phyloP scores from a whole-genome alignment of 768 basidiomycete genomes.

The Mycena rosella region DNA sequence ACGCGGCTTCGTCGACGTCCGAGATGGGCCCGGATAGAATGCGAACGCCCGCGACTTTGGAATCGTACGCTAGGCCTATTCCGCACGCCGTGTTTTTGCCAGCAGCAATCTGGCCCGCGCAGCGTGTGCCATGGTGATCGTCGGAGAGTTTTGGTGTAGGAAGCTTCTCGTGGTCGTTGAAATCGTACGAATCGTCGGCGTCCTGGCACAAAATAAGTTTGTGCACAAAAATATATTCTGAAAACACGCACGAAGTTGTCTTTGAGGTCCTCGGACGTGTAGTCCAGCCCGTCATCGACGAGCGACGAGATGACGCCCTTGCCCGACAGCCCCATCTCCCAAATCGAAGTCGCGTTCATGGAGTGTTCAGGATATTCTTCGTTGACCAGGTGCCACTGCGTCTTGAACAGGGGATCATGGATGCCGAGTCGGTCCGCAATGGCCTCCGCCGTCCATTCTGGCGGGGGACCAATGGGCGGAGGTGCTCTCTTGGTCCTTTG shows the following conservation, averaged over 20 bases:
- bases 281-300: constrained; percentile 97
- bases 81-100: constrained; percentile 94
- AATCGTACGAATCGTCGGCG: constrained; percentile 91
- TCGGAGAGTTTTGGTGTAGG: constrained; percentile 91
- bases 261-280: constrained; percentile 86
- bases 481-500: constrained; percentile 82
- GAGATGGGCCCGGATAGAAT: constrained; percentile 96
- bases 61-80: constrained; percentile 91
- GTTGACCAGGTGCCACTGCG: constrained; percentile 98
- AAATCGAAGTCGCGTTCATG: constrained; percentile 94
- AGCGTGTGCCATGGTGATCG: constrained; percentile 97
- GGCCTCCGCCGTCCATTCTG: constrained; percentile 54
- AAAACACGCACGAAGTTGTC: constrained; percentile 86
- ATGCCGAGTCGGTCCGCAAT: constrained; percentile 76
- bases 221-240: too few relatives aligned
- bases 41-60: constrained; percentile 93
- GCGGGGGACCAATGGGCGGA: constrained; percentile 62
- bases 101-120: constrained; percentile 97
- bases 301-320: constrained; percentile 82
- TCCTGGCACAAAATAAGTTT: constrained; percentile 72
- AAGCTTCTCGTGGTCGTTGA: constrained; percentile 91
- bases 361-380: constrained; percentile 81
- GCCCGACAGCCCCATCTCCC: constrained; percentile 91
- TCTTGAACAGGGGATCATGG: constrained; percentile 82
- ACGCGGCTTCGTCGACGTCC: constrained; percentile 94